Conservation (phyloP, 805 yeast genomes). For the Kazachstania africana region DNA sequence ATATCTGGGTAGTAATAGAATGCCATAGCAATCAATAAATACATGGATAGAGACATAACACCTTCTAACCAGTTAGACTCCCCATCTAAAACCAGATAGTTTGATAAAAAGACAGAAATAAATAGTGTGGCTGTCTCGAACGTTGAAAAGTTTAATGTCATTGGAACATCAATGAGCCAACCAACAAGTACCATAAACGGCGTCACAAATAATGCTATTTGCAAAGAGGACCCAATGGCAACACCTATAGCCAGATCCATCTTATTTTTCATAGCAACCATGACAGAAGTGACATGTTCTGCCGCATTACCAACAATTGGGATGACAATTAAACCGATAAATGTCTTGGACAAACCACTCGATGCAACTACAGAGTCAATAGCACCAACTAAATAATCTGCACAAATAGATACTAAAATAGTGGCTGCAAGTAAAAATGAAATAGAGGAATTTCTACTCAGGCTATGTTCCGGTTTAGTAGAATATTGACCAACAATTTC, state of each 20-base stretch:
- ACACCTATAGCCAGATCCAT: conserved; percentile 97
- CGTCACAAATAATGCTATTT: conserved; percentile 88
- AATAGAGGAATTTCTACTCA: conserved; percentile 45
- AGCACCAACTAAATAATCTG: conserved; percentile 87
- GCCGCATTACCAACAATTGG: conserved; percentile 99
- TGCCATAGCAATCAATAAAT: conserved; percentile 76
- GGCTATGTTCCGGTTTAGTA: conserved; percentile 18
- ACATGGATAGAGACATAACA: conserved; percentile 78
- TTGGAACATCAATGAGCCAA: conserved; percentile 85
- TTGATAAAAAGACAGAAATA: conserved; percentile 78
- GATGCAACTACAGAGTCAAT: conserved; percentile 79
- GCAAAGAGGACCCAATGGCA: conserved; percentile 91
- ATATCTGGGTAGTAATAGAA: conserved; percentile 77
- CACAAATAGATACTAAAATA: conserved; percentile 73
- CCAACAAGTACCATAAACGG: conserved; percentile 92
- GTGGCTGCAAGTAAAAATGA: conserved; percentile 51
- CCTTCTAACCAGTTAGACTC: conserved; percentile 97
- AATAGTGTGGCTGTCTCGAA: conserved; percentile 91
- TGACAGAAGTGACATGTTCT: conserved; percentile 93
- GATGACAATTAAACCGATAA: conserved; percentile 83
- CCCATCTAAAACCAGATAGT: conserved; percentile 83
- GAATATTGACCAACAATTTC: conserved; percentile 20
- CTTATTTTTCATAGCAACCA: conserved; percentile 90
- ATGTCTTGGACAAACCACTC: conserved; percentile 85
- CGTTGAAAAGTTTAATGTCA: conserved; percentile 84